Percentiles rank a stretch among this genome's conserved stretches.
These are phyloP conservation scores for Rhynchospora breviuscula DNA, from an alignment of 176 grass and related monocot genomes.

Conservation along the genomic window DNA sequence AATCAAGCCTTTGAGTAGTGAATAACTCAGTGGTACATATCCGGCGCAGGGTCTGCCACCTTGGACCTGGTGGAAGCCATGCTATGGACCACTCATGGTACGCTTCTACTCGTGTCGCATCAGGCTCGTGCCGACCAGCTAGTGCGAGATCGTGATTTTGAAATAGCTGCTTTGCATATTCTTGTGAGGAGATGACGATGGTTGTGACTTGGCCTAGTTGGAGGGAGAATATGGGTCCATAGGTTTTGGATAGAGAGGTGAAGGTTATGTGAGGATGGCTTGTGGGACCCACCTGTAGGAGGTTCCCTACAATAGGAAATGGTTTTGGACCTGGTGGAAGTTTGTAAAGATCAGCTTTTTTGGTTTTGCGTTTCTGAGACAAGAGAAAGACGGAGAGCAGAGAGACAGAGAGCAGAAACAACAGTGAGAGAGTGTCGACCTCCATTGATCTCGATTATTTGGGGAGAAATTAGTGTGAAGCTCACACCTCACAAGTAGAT, in stretches of 20 bases:
- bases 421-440: not conserved
- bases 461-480: not conserved
- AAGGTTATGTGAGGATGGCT: slow-evolving; percentile 17
- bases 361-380: not conserved
- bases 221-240: slow-evolving; percentile 20
- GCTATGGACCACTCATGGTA: not conserved
- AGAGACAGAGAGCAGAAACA: not conserved
- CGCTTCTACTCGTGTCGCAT: not conserved
- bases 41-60: not conserved
- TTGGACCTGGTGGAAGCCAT: not conserved
- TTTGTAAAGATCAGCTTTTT: not conserved
- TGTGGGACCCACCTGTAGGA: slow-evolving; percentile 9
- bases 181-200: slow-evolving; percentile 3
- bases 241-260: slow-evolving; percentile 13
- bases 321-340: slow-evolving; percentile 24
- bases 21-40: slow-evolving; percentile 19
- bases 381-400: slow-evolving; percentile 1
- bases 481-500: no score
- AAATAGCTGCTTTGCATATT: slow-evolving; percentile 1
- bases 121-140: not conserved
- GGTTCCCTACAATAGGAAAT: slow-evolving; percentile 16
- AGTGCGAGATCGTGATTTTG: slow-evolving; percentile 12
- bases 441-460: not conserved
- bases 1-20: slow-evolving; percentile 14
- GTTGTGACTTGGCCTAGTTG: slow-evolving; percentile 23